These are phyloP conservation scores for Talaromyces funiculosus DNA, from an alignment of 2,329 filamentous ascomycete genomes.

Conservation along the genomic window DNA sequence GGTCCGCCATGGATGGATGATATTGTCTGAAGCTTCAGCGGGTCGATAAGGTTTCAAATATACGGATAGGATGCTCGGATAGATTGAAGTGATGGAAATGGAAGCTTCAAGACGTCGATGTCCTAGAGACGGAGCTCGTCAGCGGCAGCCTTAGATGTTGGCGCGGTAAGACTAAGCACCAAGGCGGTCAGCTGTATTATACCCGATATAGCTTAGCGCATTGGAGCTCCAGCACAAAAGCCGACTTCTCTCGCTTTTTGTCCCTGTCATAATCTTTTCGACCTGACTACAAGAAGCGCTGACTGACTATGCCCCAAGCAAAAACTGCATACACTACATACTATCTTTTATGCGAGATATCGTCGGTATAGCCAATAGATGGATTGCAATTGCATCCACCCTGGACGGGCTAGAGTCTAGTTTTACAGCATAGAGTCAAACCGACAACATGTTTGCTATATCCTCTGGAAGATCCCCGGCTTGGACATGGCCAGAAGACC, in stretches of 20 bases:
- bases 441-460: neutral
- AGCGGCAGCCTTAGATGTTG: slow-evolving; percentile 28
- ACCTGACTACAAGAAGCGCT: neutral
- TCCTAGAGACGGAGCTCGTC: slow-evolving; percentile 9
- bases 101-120: slow-evolving; percentile 23
- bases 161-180: slow-evolving; percentile 21
- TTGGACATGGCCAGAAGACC: slow-evolving; percentile 15
- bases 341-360: neutral
- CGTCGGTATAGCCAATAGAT: neutral
- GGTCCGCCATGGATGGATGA: slow-evolving; percentile 71
- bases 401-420: neutral
- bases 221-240: slow-evolving; percentile 1
- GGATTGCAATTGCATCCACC: neutral
- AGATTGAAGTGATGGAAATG: slow-evolving; percentile 14
- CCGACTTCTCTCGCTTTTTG: slow-evolving; percentile 17
- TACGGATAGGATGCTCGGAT: neutral
- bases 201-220: slow-evolving; percentile 3
- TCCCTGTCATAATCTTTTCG: slow-evolving; percentile 13
- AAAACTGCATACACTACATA: neutral
- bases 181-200: slow-evolving; percentile 15
- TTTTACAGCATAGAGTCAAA: neutral
- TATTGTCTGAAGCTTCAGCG: slow-evolving; percentile 14
- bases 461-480: neutral
- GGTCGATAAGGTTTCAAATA: neutral
- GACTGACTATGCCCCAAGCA: neutral